phyloP scores from a whole-genome alignment of 371 early-diverging fungal genomes.

The Mucor plumbeus region DNA sequence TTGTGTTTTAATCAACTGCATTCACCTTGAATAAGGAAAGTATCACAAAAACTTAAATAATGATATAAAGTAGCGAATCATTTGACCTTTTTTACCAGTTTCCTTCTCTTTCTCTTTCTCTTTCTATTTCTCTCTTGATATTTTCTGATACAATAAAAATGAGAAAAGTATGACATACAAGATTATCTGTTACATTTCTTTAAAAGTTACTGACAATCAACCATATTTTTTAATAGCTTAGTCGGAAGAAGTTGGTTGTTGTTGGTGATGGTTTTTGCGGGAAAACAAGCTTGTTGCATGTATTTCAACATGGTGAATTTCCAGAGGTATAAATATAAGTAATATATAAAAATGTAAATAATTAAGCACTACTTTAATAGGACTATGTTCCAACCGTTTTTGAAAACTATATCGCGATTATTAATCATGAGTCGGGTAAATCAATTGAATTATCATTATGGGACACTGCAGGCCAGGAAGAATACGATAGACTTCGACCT shows the following conservation, averaged over 20 bases:
- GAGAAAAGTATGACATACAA: neutral
- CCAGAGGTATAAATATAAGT: constrained; percentile 50
- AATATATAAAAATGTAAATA: neutral
- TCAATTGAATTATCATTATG: constrained; percentile 80
- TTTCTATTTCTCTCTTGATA: neutral
- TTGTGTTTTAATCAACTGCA: neutral
- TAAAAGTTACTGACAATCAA: neutral
- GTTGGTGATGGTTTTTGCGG: constrained; percentile 80
- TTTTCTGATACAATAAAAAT: neutral
- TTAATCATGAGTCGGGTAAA: constrained; percentile 76
- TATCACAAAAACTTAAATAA: constrained; percentile 1
- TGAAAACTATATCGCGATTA: constrained; percentile 79
- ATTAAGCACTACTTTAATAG: constrained; percentile 18
- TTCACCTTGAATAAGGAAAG: constrained; percentile 2
- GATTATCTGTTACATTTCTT: neutral
- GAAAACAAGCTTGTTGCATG: constrained; percentile 68
- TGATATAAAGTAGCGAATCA: neutral
- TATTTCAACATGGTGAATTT: constrained; percentile 62
- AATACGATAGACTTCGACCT: constrained; percentile 54
- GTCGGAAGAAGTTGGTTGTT: constrained; percentile 67
- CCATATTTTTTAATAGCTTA: constrained; percentile 3
- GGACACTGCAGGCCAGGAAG: constrained; percentile 86
- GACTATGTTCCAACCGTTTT: constrained; percentile 70
- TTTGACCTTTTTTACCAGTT: neutral
- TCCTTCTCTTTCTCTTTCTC: constrained; percentile 4